Conservation (phyloP, 768 basidiomycete species). For the Trichaptum fuscoviolaceum region DNA sequence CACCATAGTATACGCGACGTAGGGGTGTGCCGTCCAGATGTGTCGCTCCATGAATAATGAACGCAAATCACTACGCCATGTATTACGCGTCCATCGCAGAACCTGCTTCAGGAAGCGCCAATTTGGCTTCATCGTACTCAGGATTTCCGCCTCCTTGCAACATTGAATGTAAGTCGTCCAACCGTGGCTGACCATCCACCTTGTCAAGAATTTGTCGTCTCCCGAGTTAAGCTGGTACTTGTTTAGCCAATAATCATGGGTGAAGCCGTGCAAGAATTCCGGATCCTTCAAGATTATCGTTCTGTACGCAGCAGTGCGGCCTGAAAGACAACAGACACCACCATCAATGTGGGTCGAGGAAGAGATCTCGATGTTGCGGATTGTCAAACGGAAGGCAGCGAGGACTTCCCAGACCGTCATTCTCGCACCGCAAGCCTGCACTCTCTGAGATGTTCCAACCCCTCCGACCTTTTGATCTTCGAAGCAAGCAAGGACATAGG, state of each 20-base stretch:
- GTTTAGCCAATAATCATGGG: conserved; percentile 89
- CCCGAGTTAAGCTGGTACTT: conserved; percentile 95
- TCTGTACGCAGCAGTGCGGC: conserved; percentile 89
- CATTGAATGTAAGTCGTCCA: conserved; percentile 94
- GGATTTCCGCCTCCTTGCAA: conserved; percentile 78
- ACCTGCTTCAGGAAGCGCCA: conserved; percentile 96
- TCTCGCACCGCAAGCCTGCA: conserved; percentile 66
- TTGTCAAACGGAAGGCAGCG: conserved; percentile 87
- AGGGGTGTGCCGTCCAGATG: conserved; percentile 83
- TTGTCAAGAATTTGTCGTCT: conserved; percentile 90
- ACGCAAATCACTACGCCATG: conserved; percentile 86
- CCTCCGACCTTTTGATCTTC: conserved; percentile 93
- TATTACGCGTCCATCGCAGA: conserved; percentile 89
- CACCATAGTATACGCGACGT: conserved; percentile 86
- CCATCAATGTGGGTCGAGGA: conserved; percentile 90
- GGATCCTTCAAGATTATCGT: conserved; percentile 94
- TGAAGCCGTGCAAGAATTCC: conserved; percentile 88
- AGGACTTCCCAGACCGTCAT: conserved; percentile 97
- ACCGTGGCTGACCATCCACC: conserved; percentile 95
- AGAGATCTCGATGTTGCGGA: conserved; percentile 91
- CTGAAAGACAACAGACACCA: conserved; percentile 86
- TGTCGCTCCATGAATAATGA: conserved; percentile 85
- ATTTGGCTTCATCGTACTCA: conserved; percentile 95
- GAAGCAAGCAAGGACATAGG: conserved; percentile 85
- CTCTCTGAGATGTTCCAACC: conserved; percentile 87